A percentile compares a stretch with the other conserved stretches of the same genome.
Evolutionary conservation across 2,329 filamentous ascomycete species (phyloP).

Genomic region (Cadophora luteo-olivacea): DNA sequence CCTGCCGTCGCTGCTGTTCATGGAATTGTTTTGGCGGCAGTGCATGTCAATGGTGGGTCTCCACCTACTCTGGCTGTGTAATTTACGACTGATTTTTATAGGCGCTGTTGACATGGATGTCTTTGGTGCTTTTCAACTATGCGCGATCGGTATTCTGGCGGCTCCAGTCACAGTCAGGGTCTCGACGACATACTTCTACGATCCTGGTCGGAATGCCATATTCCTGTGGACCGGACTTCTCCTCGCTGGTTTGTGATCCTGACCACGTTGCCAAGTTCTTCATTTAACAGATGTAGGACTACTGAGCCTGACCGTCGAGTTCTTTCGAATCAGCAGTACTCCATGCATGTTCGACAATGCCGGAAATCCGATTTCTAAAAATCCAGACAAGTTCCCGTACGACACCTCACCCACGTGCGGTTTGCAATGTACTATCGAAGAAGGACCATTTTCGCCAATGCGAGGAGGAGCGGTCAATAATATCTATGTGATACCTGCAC

Average conservation of each 20-base stretch:
- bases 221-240: constrained; percentile 70
- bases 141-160: constrained; percentile 68
- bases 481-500: constrained; percentile 67
- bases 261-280: background rate
- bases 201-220: constrained; percentile 68
- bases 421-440: constrained; percentile 52
- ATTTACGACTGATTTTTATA: constrained; percentile 41
- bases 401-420: constrained; percentile 49
- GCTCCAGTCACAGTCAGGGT: constrained; percentile 67
- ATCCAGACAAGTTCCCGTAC: constrained; percentile 53
- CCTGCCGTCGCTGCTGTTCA: constrained; percentile 70
- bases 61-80: background rate
- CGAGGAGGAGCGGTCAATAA: constrained; percentile 61
- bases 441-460: constrained; percentile 61
- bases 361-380: constrained; percentile 47
- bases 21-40: constrained; percentile 63
- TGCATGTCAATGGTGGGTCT: constrained; percentile 63
- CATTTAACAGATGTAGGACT: constrained; percentile 50
- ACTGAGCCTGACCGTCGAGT: constrained; percentile 67
- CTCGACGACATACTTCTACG: constrained; percentile 68
- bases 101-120: constrained; percentile 72
- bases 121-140: constrained; percentile 72
- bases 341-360: constrained; percentile 51
- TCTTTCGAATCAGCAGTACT: constrained; percentile 59
- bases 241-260: constrained; percentile 43